Percentiles rank a stretch among this genome's conserved stretches.
phyloP scores from a whole-genome alignment of 2,329 filamentous ascomycete species.

The Pseudopyrenochaeta lycopersici region DNA sequence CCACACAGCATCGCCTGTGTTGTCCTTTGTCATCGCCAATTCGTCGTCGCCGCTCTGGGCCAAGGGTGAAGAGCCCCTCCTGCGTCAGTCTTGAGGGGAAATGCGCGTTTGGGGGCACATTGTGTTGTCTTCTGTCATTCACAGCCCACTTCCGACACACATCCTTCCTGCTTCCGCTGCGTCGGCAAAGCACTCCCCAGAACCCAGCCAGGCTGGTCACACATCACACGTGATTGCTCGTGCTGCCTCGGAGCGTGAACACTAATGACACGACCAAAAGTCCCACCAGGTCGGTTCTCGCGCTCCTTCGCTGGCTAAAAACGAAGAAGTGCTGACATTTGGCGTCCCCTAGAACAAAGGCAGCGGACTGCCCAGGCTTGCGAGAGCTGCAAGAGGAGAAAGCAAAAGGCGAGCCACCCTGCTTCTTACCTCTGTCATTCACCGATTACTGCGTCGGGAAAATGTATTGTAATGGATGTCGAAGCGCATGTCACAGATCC shows the following conservation, averaged over 20 bases:
- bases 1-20: constrained; percentile 1
- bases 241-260: constrained; percentile 13
- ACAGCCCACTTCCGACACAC: constrained; percentile 40
- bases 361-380: constrained; percentile 71
- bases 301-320: constrained; percentile 9
- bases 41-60: constrained; percentile 11
- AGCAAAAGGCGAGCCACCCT: constrained; percentile 67
- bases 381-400: constrained; percentile 71
- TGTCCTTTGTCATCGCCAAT: constrained; percentile 8
- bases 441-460: constrained; percentile 3
- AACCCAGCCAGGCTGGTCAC: constrained; percentile 14
- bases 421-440: not conserved
- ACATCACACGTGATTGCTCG: constrained; percentile 31
- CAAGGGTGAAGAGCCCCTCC: constrained; percentile 8
- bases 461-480: not conserved
- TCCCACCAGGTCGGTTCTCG: constrained; percentile 40
- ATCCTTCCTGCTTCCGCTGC: constrained; percentile 28
- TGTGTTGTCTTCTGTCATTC: constrained; percentile 19
- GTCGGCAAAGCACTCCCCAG: constrained; percentile 30
- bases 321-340: too few relatives aligned
- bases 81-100: constrained; percentile 15
- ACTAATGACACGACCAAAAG: constrained; percentile 47
- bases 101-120: constrained; percentile 12
- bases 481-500: not conserved
- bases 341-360: constrained; percentile 68